phyloP scores from a whole-genome alignment of 768 basidiomycete species.

The Galerina marginata region DNA sequence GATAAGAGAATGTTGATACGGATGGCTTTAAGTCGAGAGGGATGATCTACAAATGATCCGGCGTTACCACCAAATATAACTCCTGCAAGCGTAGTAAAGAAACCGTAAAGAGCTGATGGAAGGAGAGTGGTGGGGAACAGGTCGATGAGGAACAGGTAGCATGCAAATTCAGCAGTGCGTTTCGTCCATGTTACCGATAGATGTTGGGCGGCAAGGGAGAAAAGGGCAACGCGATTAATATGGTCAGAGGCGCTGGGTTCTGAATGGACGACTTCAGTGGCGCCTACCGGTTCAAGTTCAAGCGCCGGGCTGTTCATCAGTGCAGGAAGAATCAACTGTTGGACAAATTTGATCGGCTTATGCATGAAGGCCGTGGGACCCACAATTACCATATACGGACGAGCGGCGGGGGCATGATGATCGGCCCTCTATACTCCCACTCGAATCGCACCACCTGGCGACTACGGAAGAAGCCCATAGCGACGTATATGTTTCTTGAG shows the following conservation, averaged over 20 bases:
- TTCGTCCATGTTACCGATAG: conserved; percentile 33
- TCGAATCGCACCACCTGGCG: too few species aligned
- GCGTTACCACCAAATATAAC: conserved; percentile 47
- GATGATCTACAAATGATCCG: conserved; percentile 48
- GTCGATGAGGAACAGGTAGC: conserved; percentile 47
- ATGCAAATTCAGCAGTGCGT: conserved; percentile 46
- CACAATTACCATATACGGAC: too few species aligned
- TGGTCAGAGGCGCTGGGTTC: neutral
- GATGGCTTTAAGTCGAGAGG: conserved; percentile 41
- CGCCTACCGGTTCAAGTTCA: neutral
- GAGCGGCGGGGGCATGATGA: too few species aligned
- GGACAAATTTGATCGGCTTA: too few species aligned
- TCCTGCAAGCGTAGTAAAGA: conserved; percentile 38
- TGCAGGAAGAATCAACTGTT: too few species aligned
- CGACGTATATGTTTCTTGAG: too few species aligned
- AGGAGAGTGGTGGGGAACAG: conserved; percentile 49
- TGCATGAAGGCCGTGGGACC: too few species aligned
- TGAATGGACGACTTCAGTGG: neutral
- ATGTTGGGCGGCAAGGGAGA: conserved; percentile 21
- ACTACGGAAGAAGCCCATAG: too few species aligned
- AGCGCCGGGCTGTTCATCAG: neutral
- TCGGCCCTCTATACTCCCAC: too few species aligned
- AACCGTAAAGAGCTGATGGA: conserved; percentile 54
- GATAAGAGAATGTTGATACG: conserved; percentile 43
- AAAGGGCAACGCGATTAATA: conserved; percentile 3